Percentiles rank a stretch among this genome's conserved stretches.
phyloP scores from a whole-genome alignment of 768 basidiomycete species.

The Kwoniella newhampshirensis region DNA sequence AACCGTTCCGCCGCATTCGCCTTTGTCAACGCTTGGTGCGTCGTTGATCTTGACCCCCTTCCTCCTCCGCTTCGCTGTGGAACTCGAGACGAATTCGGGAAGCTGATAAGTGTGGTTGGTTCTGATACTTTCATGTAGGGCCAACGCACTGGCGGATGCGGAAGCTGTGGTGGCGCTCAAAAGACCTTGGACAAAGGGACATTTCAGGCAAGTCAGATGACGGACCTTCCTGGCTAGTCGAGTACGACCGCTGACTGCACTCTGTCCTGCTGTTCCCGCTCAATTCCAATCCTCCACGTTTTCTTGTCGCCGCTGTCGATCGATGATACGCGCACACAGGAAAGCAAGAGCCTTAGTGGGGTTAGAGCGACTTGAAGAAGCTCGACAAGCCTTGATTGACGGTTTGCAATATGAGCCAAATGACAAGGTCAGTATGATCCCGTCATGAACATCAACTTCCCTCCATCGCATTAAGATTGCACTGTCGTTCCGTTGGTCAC shows the following conservation, averaged over 20 bases:
- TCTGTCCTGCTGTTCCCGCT: too few relatives aligned
- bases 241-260: too few relatives aligned
- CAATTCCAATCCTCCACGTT: not conserved
- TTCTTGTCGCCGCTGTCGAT: not conserved
- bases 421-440: constrained; percentile 59
- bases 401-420: constrained; percentile 82
- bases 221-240: not conserved
- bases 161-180: constrained; percentile 83
- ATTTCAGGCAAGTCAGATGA: constrained; percentile 63
- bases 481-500: not conserved
- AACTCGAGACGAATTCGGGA: too few relatives aligned
- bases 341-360: constrained; percentile 84
- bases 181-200: constrained; percentile 89
- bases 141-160: constrained; percentile 63
- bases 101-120: too few relatives aligned
- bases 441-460: not conserved
- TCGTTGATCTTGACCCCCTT: not conserved
- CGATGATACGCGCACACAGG: constrained; percentile 21
- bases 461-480: not conserved
- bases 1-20: constrained; percentile 88
- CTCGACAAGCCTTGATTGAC: constrained; percentile 73
- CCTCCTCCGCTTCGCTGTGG: too few relatives aligned
- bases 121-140: constrained; percentile 32
- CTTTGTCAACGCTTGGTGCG: constrained; percentile 66
- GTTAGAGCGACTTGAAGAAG: constrained; percentile 68